phyloP scores from a whole-genome alignment of 345 rosid species.

The Brassica rapa region DNA sequence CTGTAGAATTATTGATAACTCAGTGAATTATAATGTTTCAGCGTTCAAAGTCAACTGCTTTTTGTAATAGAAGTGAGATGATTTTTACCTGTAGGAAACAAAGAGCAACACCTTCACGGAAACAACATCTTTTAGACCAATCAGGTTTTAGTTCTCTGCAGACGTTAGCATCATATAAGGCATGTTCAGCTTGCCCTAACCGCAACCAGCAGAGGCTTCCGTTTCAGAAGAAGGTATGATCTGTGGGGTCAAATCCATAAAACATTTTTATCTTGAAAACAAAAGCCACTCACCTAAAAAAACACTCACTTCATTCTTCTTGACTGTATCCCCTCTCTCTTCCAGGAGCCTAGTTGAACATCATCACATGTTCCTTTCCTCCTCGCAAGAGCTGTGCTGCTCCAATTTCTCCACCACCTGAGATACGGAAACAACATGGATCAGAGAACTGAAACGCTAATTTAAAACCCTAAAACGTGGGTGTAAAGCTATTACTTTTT shows the following conservation, averaged over 20 bases:
- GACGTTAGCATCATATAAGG: conserved; percentile 73
- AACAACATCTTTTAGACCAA: conserved; percentile 81
- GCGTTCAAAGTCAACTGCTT: background rate
- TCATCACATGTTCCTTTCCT: conserved; percentile 8
- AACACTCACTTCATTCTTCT: no score
- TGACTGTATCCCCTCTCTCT: background rate
- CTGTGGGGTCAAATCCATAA: conserved; percentile 51
- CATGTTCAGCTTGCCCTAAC: conserved; percentile 72
- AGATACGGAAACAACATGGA: background rate
- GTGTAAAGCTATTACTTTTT: conserved; percentile 21
- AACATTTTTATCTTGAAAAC: no score
- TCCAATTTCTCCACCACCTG: conserved; percentile 33
- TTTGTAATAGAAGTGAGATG: background rate
- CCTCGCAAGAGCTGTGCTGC: conserved; percentile 24
- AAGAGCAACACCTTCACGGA: conserved; percentile 89
- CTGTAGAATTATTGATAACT: conserved; percentile 39
- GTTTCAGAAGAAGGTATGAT: conserved; percentile 68
- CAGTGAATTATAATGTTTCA: background rate
- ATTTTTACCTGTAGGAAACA: conserved; percentile 62
- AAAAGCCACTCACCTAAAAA: no score
- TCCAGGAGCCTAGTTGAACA: conserved; percentile 7
- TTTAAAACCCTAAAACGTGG: background rate
- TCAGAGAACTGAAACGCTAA: background rate
- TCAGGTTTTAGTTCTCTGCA: conserved; percentile 72
- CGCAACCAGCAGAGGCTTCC: conserved; percentile 87